Evolutionary conservation across 805 yeast genomes (phyloP).

Genomic region (Starmerella gropengiesseri): DNA sequence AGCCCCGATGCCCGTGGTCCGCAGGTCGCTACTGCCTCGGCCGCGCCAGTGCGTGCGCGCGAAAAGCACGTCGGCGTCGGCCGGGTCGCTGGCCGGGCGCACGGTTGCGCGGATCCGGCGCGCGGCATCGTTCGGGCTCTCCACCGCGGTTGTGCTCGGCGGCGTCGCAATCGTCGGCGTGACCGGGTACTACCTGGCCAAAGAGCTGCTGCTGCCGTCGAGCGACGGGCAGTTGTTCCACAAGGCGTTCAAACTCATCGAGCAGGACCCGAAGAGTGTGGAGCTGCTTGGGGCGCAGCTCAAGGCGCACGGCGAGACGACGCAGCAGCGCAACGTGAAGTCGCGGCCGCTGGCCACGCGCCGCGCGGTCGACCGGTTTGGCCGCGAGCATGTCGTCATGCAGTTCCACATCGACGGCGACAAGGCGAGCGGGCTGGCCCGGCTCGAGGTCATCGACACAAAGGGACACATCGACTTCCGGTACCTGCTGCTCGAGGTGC

Average conservation of each 20-base stretch:
- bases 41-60: slow-evolving; percentile 2
- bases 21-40: background rate
- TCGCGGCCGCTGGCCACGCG: slow-evolving; percentile 70
- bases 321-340: slow-evolving; percentile 66
- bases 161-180: slow-evolving; percentile 35
- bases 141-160: slow-evolving; percentile 28
- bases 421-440: slow-evolving; percentile 53
- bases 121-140: slow-evolving; percentile 29
- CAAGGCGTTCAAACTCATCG: slow-evolving; percentile 67
- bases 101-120: slow-evolving; percentile 15
- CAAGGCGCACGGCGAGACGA: slow-evolving; percentile 70
- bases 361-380: slow-evolving; percentile 52
- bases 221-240: slow-evolving; percentile 88
- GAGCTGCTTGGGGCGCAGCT: slow-evolving; percentile 50
- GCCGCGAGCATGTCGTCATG: slow-evolving; percentile 72
- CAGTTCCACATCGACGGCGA: slow-evolving; percentile 76
- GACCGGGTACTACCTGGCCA: slow-evolving; percentile 61
- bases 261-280: slow-evolving; percentile 53
- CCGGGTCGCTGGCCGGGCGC: slow-evolving; percentile 14
- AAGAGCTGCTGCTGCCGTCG: slow-evolving; percentile 75
- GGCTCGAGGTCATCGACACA: slow-evolving; percentile 55
- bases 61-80: slow-evolving; percentile 3
- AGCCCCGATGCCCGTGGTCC: background rate
- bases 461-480: slow-evolving; percentile 52
- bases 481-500: slow-evolving; percentile 65